Conservation (phyloP, 2,329 filamentous ascomycete genomes). For the Trichoderma sp. region DNA sequence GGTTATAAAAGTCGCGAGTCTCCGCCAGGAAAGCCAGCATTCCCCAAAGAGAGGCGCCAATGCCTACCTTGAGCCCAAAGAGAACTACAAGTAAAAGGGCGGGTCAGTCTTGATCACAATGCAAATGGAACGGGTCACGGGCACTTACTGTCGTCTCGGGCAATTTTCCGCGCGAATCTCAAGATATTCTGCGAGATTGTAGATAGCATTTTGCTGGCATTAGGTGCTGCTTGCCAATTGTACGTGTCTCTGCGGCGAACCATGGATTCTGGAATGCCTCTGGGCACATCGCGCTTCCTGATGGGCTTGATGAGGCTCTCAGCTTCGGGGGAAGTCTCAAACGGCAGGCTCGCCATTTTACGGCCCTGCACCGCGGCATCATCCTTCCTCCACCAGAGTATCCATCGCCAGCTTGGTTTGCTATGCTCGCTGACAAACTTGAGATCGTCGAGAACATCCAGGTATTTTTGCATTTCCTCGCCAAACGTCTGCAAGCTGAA, state of each 20-base stretch:
- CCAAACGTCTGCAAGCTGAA: constrained; percentile 84
- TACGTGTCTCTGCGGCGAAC: constrained; percentile 45
- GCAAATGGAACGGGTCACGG: background rate
- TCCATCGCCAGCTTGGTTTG: constrained; percentile 69
- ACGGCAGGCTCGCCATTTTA: constrained; percentile 23
- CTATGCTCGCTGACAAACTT: constrained; percentile 64
- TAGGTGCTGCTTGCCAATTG: constrained; percentile 46
- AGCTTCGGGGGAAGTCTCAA: constrained; percentile 31
- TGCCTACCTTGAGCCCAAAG: constrained; percentile 84
- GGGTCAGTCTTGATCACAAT: background rate
- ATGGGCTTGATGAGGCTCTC: constrained; percentile 39
- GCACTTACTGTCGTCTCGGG: constrained; percentile 47
- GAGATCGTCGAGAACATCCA: constrained; percentile 76
- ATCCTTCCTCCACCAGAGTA: constrained; percentile 64
- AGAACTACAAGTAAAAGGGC: constrained; percentile 37
- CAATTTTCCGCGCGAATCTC: constrained; percentile 41
- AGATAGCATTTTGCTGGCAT: constrained; percentile 40
- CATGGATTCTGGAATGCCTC: constrained; percentile 49
- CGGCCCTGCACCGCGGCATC: background rate
- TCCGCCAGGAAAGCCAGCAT: constrained; percentile 74
- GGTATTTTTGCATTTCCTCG: constrained; percentile 75
- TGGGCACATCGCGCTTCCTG: constrained; percentile 47
- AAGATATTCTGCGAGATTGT: constrained; percentile 41
- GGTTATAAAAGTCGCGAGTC: constrained; percentile 71
- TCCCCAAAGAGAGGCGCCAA: constrained; percentile 79